phyloP scores from a whole-genome alignment of 2,329 filamentous ascomycete genomes.

The Fusarium transvaalense region DNA sequence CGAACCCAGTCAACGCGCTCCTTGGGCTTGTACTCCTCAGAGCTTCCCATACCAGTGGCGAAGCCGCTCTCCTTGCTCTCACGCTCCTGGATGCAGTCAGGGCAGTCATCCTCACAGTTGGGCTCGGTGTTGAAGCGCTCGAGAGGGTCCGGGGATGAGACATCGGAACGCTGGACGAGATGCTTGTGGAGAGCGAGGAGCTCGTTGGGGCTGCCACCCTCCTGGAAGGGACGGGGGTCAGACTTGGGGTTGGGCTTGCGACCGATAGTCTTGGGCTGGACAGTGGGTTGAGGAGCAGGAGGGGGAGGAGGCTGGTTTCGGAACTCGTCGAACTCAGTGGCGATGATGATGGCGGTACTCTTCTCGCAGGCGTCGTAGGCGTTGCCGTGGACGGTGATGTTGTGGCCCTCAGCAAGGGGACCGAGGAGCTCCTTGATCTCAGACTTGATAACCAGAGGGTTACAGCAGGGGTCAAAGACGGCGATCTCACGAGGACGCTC shows the following conservation, averaged over 20 bases:
- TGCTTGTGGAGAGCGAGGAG: constrained; percentile 63
- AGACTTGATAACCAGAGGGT: constrained; percentile 62
- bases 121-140: constrained; percentile 61
- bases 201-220: constrained; percentile 57
- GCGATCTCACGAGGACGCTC: constrained; percentile 74
- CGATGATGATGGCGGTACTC: constrained; percentile 65
- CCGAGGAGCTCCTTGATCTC: constrained; percentile 63
- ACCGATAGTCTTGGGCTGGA: constrained; percentile 51
- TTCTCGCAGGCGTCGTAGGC: constrained; percentile 63
- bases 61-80: constrained; percentile 56
- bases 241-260: constrained; percentile 56
- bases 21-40: constrained; percentile 61
- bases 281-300: constrained; percentile 46
- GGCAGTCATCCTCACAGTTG: constrained; percentile 60
- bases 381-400: constrained; percentile 62
- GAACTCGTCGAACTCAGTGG: constrained; percentile 70
- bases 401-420: constrained; percentile 56
- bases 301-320: constrained; percentile 56
- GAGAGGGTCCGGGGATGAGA: constrained; percentile 59
- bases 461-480: constrained; percentile 76
- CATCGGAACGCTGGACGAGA: constrained; percentile 53
- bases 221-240: constrained; percentile 62
- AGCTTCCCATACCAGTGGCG: constrained; percentile 58
- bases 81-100: constrained; percentile 62
- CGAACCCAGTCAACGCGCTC: constrained; percentile 65